A percentile compares a stretch with the other conserved stretches of the same genome.
These are phyloP conservation scores for Boletus reticulatus DNA, from an alignment of 768 basidiomycete genomes.

Conservation along the genomic window DNA sequence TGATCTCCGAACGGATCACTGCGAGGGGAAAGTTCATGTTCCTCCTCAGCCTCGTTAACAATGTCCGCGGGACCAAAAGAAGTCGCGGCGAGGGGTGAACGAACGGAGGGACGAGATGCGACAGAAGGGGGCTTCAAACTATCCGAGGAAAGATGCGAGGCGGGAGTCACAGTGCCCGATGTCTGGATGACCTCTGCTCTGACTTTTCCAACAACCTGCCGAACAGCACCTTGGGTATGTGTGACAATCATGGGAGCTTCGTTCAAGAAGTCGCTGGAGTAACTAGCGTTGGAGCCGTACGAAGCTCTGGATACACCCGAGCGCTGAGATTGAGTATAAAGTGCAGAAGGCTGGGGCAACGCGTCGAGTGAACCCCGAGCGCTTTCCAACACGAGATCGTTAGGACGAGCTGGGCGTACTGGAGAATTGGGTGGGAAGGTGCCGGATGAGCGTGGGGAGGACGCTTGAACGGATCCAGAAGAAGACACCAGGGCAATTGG, in stretches of 20 bases:
- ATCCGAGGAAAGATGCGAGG: constrained; percentile 31
- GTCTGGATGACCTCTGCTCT: constrained; percentile 79
- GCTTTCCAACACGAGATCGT: constrained; percentile 59
- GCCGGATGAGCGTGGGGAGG: constrained; percentile 35
- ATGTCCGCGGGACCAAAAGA: constrained; percentile 74
- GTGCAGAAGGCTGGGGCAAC: constrained; percentile 34
- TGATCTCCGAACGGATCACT: constrained; percentile 66
- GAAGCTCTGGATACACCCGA: constrained; percentile 64
- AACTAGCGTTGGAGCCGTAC: constrained; percentile 73
- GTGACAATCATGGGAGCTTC: constrained; percentile 84
- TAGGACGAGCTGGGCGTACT: constrained; percentile 54
- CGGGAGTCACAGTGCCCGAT: constrained; percentile 36
- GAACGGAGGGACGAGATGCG: constrained; percentile 42
- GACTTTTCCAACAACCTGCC: constrained; percentile 72
- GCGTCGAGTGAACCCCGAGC: constrained; percentile 60
- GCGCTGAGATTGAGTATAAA: constrained; percentile 45
- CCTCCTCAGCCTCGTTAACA: constrained; percentile 44
- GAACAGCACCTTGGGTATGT: constrained; percentile 56
- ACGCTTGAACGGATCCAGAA: constrained; percentile 43
- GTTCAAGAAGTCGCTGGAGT: constrained; percentile 73
- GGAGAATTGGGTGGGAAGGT: constrained; percentile 38
- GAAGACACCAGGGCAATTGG: constrained; percentile 78
- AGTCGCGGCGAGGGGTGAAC: constrained; percentile 67
- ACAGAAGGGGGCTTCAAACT: constrained; percentile 40
- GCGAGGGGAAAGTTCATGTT: constrained; percentile 25